These are phyloP conservation scores for Aristolochia fimbriata DNA, from an alignment of 164 flowering plant genomes.

Conservation along the genomic window DNA sequence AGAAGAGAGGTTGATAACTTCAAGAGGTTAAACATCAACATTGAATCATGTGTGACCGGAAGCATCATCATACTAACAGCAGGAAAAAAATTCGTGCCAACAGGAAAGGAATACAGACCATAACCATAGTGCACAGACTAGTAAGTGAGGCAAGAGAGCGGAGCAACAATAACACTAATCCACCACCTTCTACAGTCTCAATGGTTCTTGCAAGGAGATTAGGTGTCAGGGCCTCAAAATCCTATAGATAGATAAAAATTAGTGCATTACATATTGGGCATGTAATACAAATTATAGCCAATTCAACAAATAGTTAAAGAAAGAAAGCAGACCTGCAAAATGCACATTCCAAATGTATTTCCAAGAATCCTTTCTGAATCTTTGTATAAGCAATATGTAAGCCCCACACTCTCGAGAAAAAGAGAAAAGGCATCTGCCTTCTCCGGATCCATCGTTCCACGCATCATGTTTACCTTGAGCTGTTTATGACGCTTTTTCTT, in stretches of 20 bases:
- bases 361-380: slow-evolving; percentile 94
- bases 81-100: background rate
- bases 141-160: slow-evolving; percentile 77
- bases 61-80: no score
- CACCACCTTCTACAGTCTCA: slow-evolving; percentile 98
- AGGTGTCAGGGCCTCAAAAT: slow-evolving; percentile 97
- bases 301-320: background rate
- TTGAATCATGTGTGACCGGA: no score
- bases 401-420: slow-evolving; percentile 62
- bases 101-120: slow-evolving; percentile 37
- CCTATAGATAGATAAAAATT: slow-evolving; percentile 28
- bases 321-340: slow-evolving; percentile 60
- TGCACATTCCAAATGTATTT: slow-evolving; percentile 91
- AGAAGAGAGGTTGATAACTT: no score
- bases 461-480: slow-evolving; percentile 52
- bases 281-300: background rate
- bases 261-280: background rate
- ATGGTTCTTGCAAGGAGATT: slow-evolving; percentile 93
- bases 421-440: slow-evolving; percentile 73
- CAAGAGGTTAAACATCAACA: no score
- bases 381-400: slow-evolving; percentile 79
- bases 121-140: slow-evolving; percentile 94
- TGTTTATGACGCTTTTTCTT: slow-evolving; percentile 78
- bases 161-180: slow-evolving; percentile 69
- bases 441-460: slow-evolving; percentile 74